Evolutionary conservation across 345 rosid genomes (phyloP).

Genomic region (Aurinia saxatilis): DNA sequence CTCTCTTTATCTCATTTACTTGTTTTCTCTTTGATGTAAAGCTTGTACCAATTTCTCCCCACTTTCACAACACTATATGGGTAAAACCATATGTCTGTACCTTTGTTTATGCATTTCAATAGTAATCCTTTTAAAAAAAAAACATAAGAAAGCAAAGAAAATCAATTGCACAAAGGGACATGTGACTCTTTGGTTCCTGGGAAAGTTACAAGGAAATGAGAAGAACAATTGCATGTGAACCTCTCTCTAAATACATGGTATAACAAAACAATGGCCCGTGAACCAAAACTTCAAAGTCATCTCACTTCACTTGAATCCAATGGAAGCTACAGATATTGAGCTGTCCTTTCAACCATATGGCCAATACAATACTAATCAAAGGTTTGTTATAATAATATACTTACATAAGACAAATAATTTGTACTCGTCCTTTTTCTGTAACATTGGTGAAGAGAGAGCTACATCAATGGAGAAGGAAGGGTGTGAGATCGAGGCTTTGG

Average conservation of each 20-base stretch:
- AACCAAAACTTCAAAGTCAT: slow-evolving; percentile 21
- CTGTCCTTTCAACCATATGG: slow-evolving; percentile 8
- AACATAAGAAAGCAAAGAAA: background rate
- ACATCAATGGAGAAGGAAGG: slow-evolving; percentile 56
- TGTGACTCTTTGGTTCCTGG: slow-evolving; percentile 27
- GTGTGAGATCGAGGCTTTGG: slow-evolving; percentile 76
- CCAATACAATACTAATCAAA: slow-evolving; percentile 4
- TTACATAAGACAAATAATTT: slow-evolving; percentile 2
- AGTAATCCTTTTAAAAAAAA: too few relatives aligned
- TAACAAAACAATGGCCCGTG: slow-evolving; percentile 34
- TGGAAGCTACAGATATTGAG: slow-evolving; percentile 28
- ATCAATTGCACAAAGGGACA: slow-evolving; percentile 6
- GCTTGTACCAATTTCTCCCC: too few relatives aligned
- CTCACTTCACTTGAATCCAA: slow-evolving; percentile 28
- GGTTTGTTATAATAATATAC: background rate
- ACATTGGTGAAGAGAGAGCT: background rate
- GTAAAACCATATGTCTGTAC: too few relatives aligned
- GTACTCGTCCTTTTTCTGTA: too few relatives aligned
- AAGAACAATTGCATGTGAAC: slow-evolving; percentile 31
- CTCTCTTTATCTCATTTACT: too few relatives aligned
- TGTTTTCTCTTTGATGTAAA: too few relatives aligned
- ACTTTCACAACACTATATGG: too few relatives aligned
- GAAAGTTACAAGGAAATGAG: slow-evolving; percentile 20
- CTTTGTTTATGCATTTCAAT: too few relatives aligned
- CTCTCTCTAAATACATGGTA: background rate